Conservation (phyloP, 2,329 filamentous ascomycete genomes). For the Pseudogymnoascus sp. region DNA sequence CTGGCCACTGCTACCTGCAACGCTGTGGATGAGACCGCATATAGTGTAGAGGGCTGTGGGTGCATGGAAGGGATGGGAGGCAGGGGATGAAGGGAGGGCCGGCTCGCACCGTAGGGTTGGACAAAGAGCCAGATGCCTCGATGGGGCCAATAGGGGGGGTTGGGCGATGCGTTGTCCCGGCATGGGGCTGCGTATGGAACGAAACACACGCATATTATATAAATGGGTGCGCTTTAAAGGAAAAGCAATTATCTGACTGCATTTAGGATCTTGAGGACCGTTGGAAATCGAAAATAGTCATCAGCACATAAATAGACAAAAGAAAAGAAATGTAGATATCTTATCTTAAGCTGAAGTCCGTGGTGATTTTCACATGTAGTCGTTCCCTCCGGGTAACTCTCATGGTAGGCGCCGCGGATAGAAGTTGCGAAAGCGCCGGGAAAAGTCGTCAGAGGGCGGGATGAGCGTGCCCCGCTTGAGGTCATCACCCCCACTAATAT, state of each 20-base stretch:
- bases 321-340: neutral
- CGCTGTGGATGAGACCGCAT: neutral
- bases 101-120: neutral
- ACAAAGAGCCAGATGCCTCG: neutral
- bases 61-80: neutral
- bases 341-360: neutral
- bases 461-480: slow-evolving; percentile 6
- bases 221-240: neutral
- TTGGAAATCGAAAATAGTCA: neutral
- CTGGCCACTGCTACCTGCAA: neutral
- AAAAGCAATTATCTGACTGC: neutral
- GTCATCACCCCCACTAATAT: slow-evolving; percentile 10
- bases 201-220: neutral
- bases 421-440: neutral
- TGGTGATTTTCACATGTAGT: neutral
- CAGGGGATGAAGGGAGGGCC: neutral
- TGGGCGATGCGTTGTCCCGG: neutral
- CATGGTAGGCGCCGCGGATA: neutral
- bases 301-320: neutral
- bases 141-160: neutral
- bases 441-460: slow-evolving; percentile 1
- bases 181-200: slow-evolving; percentile 4
- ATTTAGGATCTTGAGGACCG: neutral
- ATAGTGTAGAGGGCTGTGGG: neutral
- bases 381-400: neutral